Evolutionary conservation across 108 stramenopile species (phyloP).

Genomic region (Pseudonitzschia multistriata): DNA sequence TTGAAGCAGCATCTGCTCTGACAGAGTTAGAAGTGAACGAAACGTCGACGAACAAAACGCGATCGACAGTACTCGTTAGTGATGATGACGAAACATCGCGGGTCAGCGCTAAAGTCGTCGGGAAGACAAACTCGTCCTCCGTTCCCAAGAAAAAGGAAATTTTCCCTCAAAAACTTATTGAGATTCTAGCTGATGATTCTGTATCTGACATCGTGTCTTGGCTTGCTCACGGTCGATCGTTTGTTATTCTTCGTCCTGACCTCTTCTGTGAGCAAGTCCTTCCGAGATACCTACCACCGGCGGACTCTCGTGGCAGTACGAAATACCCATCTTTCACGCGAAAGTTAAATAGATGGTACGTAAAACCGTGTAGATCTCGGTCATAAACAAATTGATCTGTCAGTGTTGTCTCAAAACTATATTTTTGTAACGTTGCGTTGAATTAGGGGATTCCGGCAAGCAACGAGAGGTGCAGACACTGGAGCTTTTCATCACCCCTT

Average conservation of each 20-base stretch:
- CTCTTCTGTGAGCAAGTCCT: slow-evolving; percentile 64
- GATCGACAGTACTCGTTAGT: slow-evolving; percentile 2
- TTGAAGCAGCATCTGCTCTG: slow-evolving; percentile 60
- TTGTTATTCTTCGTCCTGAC: slow-evolving; percentile 79
- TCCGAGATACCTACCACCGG: slow-evolving; percentile 67
- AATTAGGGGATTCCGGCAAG: slow-evolving; percentile 75
- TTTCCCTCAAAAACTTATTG: slow-evolving; percentile 71
- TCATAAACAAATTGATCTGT: background rate
- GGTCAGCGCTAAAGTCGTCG: slow-evolving; percentile 10
- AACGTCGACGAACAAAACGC: background rate
- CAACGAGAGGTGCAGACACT: slow-evolving; percentile 74
- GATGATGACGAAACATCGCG: slow-evolving; percentile 15
- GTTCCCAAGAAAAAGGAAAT: slow-evolving; percentile 43
- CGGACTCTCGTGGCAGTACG: slow-evolving; percentile 45
- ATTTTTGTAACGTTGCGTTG: background rate
- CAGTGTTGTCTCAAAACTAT: background rate
- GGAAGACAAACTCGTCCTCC: slow-evolving; percentile 1
- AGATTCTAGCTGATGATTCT: slow-evolving; percentile 55
- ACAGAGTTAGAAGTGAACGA: slow-evolving; percentile 40
- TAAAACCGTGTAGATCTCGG: background rate
- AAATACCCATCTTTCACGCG: slow-evolving; percentile 80
- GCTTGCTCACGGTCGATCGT: slow-evolving; percentile 77
- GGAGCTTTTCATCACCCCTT: slow-evolving; percentile 80
- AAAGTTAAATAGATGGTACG: slow-evolving; percentile 80
- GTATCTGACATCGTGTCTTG: slow-evolving; percentile 67